Evolutionary conservation across 2,329 filamentous ascomycete genomes (phyloP).

Genomic region (Plectosphaerella plurivora): DNA sequence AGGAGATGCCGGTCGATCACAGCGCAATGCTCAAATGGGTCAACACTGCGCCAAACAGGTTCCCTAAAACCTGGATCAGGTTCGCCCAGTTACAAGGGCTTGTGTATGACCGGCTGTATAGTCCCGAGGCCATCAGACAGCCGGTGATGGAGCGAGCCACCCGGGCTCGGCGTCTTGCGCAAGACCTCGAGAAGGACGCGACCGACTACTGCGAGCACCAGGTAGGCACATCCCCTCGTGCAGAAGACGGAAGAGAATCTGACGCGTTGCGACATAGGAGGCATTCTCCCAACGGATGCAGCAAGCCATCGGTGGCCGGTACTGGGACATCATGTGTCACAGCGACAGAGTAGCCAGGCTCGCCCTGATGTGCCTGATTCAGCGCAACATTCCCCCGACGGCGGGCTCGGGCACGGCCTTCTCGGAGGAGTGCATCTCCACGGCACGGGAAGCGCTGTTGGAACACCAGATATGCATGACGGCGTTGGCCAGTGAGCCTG

Average conservation of each 20-base stretch:
- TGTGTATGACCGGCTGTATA: slow-evolving; percentile 21
- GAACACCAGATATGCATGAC: slow-evolving; percentile 14
- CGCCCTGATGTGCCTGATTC: slow-evolving; percentile 19
- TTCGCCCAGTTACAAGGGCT: slow-evolving; percentile 15
- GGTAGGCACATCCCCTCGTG: neutral
- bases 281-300: slow-evolving; percentile 1
- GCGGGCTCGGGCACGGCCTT: slow-evolving; percentile 11
- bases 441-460: slow-evolving; percentile 14
- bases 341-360: slow-evolving; percentile 14
- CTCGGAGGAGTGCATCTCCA: slow-evolving; percentile 15
- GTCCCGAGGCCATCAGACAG: slow-evolving; percentile 16
- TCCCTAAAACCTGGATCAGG: slow-evolving; percentile 9
- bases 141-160: slow-evolving; percentile 10
- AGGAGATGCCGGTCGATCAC: slow-evolving; percentile 16
- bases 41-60: neutral
- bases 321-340: slow-evolving; percentile 8
- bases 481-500: neutral
- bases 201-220: neutral
- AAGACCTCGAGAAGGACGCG: neutral
- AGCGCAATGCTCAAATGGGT: neutral
- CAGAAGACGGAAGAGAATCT: too few species aligned
- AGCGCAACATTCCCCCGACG: slow-evolving; percentile 16
- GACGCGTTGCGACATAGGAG: neutral
- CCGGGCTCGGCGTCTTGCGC: slow-evolving; percentile 4
- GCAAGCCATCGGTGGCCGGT: slow-evolving; percentile 4